A percentile compares a stretch with the other conserved stretches of the same genome.
phyloP scores from a whole-genome alignment of 2,329 filamentous ascomycete genomes.

The Apiospora sp. region DNA sequence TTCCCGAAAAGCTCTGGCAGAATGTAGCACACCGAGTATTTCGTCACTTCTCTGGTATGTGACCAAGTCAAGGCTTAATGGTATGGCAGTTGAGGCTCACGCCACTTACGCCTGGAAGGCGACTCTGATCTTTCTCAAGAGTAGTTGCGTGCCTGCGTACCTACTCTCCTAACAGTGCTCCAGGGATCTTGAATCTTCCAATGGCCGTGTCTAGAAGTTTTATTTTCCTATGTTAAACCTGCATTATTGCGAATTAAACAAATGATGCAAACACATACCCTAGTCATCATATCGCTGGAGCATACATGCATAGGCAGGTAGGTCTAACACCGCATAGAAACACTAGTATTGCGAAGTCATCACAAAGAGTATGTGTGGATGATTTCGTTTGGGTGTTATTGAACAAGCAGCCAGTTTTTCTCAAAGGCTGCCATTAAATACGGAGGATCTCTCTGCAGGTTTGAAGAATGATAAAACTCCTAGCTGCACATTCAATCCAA shows the following conservation, averaged over 20 bases:
- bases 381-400: not conserved
- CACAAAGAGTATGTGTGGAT: not conserved
- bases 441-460: not conserved
- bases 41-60: not conserved
- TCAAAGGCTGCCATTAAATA: not conserved
- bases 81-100: not conserved
- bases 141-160: not conserved
- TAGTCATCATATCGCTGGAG: not conserved
- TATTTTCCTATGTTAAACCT: not conserved
- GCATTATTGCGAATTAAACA: not conserved
- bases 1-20: not conserved
- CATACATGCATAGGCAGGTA: not conserved
- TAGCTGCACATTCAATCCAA: not conserved
- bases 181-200: not conserved
- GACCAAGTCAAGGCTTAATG: not conserved
- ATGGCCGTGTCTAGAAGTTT: not conserved
- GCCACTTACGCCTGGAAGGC: not conserved
- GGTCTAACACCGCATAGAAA: not conserved
- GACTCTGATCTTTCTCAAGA: not conserved
- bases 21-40: not conserved
- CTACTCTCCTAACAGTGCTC: not conserved
- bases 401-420: not conserved
- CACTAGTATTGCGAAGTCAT: not conserved
- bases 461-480: not conserved
- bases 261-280: not conserved